Evolutionary conservation across 2,329 filamentous ascomycete species (phyloP).

Genomic region (Colletotrichum sp.): DNA sequence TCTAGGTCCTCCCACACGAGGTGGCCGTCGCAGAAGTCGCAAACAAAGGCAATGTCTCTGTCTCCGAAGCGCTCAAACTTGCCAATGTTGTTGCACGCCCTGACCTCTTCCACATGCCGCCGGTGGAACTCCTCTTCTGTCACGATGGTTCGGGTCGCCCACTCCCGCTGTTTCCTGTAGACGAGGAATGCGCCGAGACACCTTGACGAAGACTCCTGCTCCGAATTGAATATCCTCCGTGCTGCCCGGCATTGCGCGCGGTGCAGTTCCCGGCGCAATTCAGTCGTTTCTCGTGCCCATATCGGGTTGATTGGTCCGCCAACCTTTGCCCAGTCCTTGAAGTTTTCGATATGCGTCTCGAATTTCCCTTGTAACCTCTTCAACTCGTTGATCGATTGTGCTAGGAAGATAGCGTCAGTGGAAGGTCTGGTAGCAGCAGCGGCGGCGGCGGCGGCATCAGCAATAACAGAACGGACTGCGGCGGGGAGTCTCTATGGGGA

Average conservation of each 20-base stretch:
- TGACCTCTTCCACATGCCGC: slow-evolving; percentile 52
- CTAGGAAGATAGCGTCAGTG: slow-evolving; percentile 34
- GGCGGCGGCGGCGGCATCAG: not conserved
- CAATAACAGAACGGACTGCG: not conserved
- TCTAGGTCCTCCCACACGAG: slow-evolving; percentile 63
- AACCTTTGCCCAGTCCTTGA: slow-evolving; percentile 59
- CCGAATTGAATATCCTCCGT: slow-evolving; percentile 57
- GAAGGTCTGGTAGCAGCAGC: not conserved
- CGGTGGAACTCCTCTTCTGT: slow-evolving; percentile 39
- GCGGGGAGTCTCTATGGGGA: not conserved
- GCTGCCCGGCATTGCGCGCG: slow-evolving; percentile 63
- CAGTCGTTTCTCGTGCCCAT: slow-evolving; percentile 59
- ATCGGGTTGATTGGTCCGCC: slow-evolving; percentile 60
- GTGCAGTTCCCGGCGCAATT: slow-evolving; percentile 56
- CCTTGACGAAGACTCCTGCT: slow-evolving; percentile 50
- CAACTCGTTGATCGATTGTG: slow-evolving; percentile 58
- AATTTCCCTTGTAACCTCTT: slow-evolving; percentile 49
- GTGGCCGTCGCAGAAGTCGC: slow-evolving; percentile 67
- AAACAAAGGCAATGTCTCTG: slow-evolving; percentile 60
- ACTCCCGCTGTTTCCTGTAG: slow-evolving; percentile 51
- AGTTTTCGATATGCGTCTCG: slow-evolving; percentile 50
- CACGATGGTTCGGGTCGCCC: slow-evolving; percentile 25
- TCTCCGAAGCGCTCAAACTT: slow-evolving; percentile 61
- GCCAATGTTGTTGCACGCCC: slow-evolving; percentile 57
- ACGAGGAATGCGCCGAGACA: slow-evolving; percentile 64